Evolutionary conservation across 805 yeast genomes (phyloP).

Genomic region (Candida peoriensis): DNA sequence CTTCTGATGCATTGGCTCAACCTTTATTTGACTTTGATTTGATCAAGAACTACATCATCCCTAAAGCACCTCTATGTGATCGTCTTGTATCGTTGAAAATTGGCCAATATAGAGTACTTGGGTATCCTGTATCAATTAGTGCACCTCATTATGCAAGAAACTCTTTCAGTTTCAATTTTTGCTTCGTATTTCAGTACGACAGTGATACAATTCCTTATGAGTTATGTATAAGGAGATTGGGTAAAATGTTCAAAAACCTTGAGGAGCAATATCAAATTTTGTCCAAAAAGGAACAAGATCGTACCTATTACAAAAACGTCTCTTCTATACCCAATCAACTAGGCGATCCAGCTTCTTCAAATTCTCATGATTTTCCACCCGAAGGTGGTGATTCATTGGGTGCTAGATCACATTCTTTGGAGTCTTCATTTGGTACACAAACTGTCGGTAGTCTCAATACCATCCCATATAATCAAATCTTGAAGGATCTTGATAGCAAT

Average conservation of each 20-base stretch:
- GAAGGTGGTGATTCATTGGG: no score
- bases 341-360: conserved; percentile 2
- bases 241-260: conserved; percentile 80
- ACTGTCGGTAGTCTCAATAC: conserved; percentile 5
- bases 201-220: conserved; percentile 84
- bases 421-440: conserved; percentile 7
- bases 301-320: conserved; percentile 26
- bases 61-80: conserved; percentile 88
- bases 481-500: conserved; percentile 22
- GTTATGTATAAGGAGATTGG: conserved; percentile 75
- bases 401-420: conserved; percentile 17
- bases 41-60: conserved; percentile 86
- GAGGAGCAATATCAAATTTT: conserved; percentile 84
- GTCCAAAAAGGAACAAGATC: conserved; percentile 47
- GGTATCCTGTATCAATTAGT: conserved; percentile 83
- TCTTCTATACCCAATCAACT: conserved; percentile 3
- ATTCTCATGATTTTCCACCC: conserved; percentile 9
- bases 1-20: conserved; percentile 27
- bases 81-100: conserved; percentile 69
- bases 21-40: conserved; percentile 73
- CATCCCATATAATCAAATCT: conserved; percentile 25
- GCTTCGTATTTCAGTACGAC: conserved; percentile 82
- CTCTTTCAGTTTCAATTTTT: conserved; percentile 87
- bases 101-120: conserved; percentile 66
- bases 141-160: conserved; percentile 79